Evolutionary conservation across 441 rosid genomes (phyloP).

Genomic region (Populus trichocarpa): DNA sequence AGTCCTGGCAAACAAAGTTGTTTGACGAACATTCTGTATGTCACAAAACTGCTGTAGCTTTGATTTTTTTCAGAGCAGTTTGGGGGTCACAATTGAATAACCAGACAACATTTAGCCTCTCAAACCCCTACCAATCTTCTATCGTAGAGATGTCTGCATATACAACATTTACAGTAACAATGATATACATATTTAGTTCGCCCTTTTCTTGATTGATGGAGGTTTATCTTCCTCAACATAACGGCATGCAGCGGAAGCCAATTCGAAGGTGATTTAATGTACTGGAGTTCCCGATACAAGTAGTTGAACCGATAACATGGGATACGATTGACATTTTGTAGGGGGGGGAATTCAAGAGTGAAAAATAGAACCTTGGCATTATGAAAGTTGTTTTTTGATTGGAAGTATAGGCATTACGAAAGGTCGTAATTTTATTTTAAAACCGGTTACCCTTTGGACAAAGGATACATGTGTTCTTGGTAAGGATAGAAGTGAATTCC

Average conservation of each 20-base stretch:
- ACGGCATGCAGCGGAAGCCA: too few species aligned
- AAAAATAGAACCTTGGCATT: too few species aligned
- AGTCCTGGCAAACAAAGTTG: constrained; percentile 15
- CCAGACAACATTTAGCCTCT: neutral
- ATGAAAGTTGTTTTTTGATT: neutral
- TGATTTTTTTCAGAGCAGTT: neutral
- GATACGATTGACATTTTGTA: too few species aligned
- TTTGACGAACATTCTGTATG: constrained; percentile 18
- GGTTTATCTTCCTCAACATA: too few species aligned
- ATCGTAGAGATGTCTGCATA: constrained; percentile 30
- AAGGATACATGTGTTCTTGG: too few species aligned
- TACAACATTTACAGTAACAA: constrained; percentile 28
- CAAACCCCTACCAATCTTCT: neutral
- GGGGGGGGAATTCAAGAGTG: too few species aligned
- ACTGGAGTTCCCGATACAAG: too few species aligned
- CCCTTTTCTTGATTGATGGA: neutral
- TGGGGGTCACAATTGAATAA: constrained; percentile 12
- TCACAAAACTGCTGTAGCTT: constrained; percentile 4
- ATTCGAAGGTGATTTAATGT: too few species aligned
- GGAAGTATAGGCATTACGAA: neutral
- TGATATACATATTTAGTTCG: constrained; percentile 33
- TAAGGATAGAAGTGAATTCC: too few species aligned
- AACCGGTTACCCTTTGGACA: too few species aligned
- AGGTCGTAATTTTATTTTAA: neutral
- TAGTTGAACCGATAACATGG: too few species aligned